These are phyloP conservation scores for Cinnamomum chago DNA, from an alignment of 164 flowering plant genomes.

Conservation along the genomic window DNA sequence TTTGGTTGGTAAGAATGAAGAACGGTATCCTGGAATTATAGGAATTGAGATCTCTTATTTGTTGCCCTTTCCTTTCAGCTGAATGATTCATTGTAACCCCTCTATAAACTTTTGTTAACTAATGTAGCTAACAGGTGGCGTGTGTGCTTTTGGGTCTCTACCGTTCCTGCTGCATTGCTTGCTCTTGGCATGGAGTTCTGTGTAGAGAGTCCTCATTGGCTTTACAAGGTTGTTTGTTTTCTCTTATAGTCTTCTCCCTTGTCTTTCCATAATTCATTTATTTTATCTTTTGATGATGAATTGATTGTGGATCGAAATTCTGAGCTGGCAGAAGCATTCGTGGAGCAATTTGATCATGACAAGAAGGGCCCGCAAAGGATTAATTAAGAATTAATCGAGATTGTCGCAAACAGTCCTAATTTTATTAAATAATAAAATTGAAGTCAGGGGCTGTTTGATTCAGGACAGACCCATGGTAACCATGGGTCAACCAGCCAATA, in stretches of 20 bases:
- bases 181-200: constrained; percentile 74
- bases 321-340: neutral
- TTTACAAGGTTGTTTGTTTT: constrained; percentile 61
- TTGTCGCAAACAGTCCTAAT: too few species aligned
- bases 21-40: neutral
- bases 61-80: neutral
- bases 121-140: constrained; percentile 70
- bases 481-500: too few species aligned
- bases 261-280: neutral
- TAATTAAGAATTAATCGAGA: too few species aligned
- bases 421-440: too few species aligned
- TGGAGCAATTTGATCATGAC: too few species aligned
- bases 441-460: too few species aligned
- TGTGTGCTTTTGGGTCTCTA: constrained; percentile 87
- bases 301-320: neutral
- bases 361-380: too few species aligned
- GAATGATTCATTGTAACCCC: neutral
- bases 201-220: constrained; percentile 94
- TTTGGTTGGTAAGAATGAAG: constrained; percentile 63
- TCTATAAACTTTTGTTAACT: neutral
- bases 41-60: neutral
- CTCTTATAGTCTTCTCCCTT: neutral
- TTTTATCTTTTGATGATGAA: neutral
- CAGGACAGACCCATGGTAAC: too few species aligned
- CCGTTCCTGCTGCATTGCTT: constrained; percentile 75